Evolutionary conservation across 352 stramenopile species (phyloP).

Genomic region (Phytophthora sojae): DNA sequence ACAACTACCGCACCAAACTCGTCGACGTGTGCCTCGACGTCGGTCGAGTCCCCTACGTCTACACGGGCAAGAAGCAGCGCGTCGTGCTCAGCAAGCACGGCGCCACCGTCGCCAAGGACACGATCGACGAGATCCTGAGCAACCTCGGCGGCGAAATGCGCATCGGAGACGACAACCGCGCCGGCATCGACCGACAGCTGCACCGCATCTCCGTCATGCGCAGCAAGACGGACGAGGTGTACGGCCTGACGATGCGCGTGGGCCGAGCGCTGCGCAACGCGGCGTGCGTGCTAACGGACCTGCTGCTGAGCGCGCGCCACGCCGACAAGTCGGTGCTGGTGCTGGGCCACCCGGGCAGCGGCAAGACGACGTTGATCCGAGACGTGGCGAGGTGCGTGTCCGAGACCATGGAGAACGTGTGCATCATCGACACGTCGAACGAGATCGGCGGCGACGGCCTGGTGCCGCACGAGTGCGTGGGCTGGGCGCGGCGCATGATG

Average conservation of each 20-base stretch:
- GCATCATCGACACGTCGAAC: conserved; percentile 93
- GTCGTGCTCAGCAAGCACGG: conserved; percentile 32
- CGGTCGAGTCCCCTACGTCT: conserved; percentile 39
- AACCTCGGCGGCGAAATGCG: conserved; percentile 47
- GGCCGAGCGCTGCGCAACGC: conserved; percentile 70
- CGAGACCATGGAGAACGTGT: conserved; percentile 68
- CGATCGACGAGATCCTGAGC: conserved; percentile 62
- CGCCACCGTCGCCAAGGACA: conserved; percentile 42
- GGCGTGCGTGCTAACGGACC: conserved; percentile 67
- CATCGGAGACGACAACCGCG: conserved; percentile 85
- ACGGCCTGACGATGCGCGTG: conserved; percentile 79
- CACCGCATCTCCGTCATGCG: conserved; percentile 85
- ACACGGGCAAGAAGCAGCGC: conserved; percentile 39
- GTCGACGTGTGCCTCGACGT: conserved; percentile 55
- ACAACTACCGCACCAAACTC: conserved; percentile 32
- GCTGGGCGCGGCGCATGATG: conserved; percentile 82
- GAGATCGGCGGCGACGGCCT: conserved; percentile 91
- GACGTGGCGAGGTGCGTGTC: conserved; percentile 79
- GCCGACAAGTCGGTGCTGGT: conserved; percentile 67
- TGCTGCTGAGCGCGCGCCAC: conserved; percentile 62
- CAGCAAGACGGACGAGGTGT: conserved; percentile 61
- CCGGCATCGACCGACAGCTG: conserved; percentile 71
- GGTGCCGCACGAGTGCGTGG: conserved; percentile 79
- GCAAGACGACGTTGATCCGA: conserved; percentile 89
- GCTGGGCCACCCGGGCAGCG: conserved; percentile 67